Evolutionary conservation across 306 rosid genomes (phyloP).

Genomic region (Quercus parvula): DNA sequence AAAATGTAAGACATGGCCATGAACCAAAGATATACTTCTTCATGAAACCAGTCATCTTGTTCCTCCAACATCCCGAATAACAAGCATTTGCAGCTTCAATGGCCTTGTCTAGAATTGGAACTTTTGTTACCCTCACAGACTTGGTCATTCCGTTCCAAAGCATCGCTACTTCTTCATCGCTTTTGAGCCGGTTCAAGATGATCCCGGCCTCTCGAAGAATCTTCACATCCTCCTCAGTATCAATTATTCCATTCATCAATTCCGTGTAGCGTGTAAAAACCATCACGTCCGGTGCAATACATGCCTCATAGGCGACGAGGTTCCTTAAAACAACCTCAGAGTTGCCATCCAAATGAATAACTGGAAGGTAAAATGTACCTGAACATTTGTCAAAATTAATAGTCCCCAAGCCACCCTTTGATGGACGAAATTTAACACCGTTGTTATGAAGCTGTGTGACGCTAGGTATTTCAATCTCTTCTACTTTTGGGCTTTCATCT

Average conservation of each 20-base stretch:
- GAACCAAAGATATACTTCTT: not conserved
- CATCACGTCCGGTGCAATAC: not conserved
- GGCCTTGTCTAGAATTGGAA: not conserved
- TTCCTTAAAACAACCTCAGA: constrained; percentile 4
- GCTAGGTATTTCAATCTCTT: constrained; percentile 9
- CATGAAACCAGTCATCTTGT: not conserved
- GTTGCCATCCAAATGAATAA: not conserved
- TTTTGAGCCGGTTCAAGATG: not conserved
- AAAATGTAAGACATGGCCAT: no score
- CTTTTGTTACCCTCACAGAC: constrained; percentile 4
- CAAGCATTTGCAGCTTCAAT: not conserved
- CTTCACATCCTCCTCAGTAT: constrained; percentile 11
- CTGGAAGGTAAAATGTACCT: not conserved
- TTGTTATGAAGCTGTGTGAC: not conserved
- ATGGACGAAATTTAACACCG: not conserved
- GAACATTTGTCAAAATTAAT: not conserved
- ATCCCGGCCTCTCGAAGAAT: constrained; percentile 2
- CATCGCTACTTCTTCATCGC: constrained; percentile 2
- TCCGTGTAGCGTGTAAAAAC: constrained; percentile 1
- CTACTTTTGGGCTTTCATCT: not conserved
- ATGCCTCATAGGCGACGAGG: constrained; percentile 15
- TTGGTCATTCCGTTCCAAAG: constrained; percentile 8
- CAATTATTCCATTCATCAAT: constrained; percentile 13
- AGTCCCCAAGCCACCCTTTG: constrained; percentile 1
- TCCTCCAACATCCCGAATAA: constrained; percentile 8